Conservation (phyloP, 805 yeast species). For the Sungouiozyma ichnusensis region DNA sequence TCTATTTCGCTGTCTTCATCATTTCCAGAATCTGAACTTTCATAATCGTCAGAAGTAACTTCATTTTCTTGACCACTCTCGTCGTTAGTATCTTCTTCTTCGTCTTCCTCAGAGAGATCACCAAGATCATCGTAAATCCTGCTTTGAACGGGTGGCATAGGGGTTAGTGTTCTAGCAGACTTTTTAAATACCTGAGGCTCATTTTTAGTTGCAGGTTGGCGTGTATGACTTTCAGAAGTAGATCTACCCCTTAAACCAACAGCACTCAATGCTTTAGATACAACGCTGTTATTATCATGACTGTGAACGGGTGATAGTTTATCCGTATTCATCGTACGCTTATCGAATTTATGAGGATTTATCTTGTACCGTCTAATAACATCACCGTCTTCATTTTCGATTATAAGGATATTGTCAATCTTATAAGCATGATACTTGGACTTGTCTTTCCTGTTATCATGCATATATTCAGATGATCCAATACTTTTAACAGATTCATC, state of each 20-base stretch:
- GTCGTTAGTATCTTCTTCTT: conserved; percentile 16
- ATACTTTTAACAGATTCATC: not conserved
- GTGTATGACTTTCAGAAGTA: conserved; percentile 1
- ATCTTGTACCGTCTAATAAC: conserved; percentile 73
- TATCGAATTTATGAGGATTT: conserved; percentile 38
- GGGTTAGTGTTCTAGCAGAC: conserved; percentile 6
- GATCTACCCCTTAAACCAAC: conserved; percentile 39
- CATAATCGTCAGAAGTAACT: conserved; percentile 8
- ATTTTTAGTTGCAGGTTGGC: not conserved
- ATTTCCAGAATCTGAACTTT: conserved; percentile 15
- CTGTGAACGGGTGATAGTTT: not conserved
- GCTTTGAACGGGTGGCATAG: conserved; percentile 3
- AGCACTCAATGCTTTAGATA: conserved; percentile 40
- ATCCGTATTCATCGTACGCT: conserved; percentile 2
- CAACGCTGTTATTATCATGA: conserved; percentile 27
- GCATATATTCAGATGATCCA: conserved; percentile 1
- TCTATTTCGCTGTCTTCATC: conserved; percentile 34
- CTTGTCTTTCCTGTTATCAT: conserved; percentile 1
- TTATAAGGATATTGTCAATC: conserved; percentile 63
- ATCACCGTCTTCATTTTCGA: conserved; percentile 90
- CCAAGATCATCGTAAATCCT: not conserved
- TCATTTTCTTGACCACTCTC: conserved; percentile 15
- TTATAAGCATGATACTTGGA: conserved; percentile 55
- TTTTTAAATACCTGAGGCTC: conserved; percentile 2
- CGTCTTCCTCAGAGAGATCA: conserved; percentile 8